Conservation (phyloP, 106 monocot genomes). For the Acorus gramineus region DNA sequence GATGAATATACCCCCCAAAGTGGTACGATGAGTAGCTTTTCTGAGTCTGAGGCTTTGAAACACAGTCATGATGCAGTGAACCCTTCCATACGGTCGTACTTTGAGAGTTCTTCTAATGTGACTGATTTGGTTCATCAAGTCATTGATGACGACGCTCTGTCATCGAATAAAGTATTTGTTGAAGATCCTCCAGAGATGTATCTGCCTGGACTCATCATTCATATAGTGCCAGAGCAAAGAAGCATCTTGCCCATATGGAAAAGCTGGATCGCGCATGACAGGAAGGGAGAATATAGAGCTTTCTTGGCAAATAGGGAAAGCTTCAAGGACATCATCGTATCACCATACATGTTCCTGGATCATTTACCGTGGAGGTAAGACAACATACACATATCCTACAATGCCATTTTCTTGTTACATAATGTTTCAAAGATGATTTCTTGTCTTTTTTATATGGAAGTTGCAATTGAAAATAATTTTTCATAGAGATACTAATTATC, state of each 20-base stretch:
- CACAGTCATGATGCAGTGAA: slow-evolving; percentile 3
- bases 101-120: slow-evolving; percentile 9
- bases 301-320: slow-evolving; percentile 56
- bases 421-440: not conserved
- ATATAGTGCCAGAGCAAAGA: slow-evolving; percentile 54
- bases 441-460: not conserved
- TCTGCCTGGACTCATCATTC: slow-evolving; percentile 75
- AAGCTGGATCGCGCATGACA: slow-evolving; percentile 32
- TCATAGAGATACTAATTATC: not conserved
- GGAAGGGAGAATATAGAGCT: slow-evolving; percentile 42
- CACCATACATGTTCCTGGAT: slow-evolving; percentile 96
- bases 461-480: too few relatives aligned
- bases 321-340: slow-evolving; percentile 68
- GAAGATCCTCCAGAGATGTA: slow-evolving; percentile 58
- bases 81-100: not conserved
- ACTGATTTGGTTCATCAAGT: slow-evolving; percentile 3
- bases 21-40: too few relatives aligned
- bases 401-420: not conserved
- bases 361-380: slow-evolving; percentile 97
- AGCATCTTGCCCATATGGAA: slow-evolving; percentile 49
- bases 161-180: slow-evolving; percentile 18
- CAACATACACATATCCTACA: not conserved
- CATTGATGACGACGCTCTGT: not conserved
- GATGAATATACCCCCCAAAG: slow-evolving; percentile 6
- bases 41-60: slow-evolving; percentile 2